Base-by-base conservation (phyloP, 352 stramenopile species). In the Phytophthora palmivora region DNA sequence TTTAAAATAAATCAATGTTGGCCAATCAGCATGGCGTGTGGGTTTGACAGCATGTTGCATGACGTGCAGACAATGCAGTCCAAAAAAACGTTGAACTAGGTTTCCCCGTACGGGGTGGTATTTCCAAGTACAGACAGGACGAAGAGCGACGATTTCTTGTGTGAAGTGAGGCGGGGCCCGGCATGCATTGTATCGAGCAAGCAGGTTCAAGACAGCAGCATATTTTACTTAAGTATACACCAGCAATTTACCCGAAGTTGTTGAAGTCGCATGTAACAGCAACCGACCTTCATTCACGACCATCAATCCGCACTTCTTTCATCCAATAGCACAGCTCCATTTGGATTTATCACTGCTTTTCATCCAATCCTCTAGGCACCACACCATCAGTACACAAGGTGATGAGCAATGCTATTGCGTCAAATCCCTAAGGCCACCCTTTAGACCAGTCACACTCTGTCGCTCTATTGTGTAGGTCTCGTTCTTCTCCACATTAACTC, bases 361-460 rank as follows among this genome's bases (percentile, higher is more conserved):
- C 32, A 32, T 19, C 53, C 46, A 64, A 58, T 64, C 56, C 32
- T 34, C 26, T 19, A 24, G 5, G 32, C 30, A 49, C 21, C 28
- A 64, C 36, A 34, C 38, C 33, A 48, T 22, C 0, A 11, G 24
- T 6, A 28, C 24, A 28, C 24, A 47, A 30, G 33, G 45, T 64
- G 56, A 58, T 64, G 57, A 28, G 56, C 36, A 34, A 41, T 55
- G 43, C 19, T 41, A 49, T 28, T 28, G 42, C 53, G 19, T 51
- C 57, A 58, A 65, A 64, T 58, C 46, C 46, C 55, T 63, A 44
- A 37, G 39, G 6, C 18, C 12, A 30, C 39, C 41, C 14, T 30
- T 45, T 28, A 26, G 47, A 44, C 41, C 49, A 38, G 18, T 36
- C 41, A 19, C 14, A 11, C 38, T 60, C 30, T 36, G 6, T 48